phyloP scores from a whole-genome alignment of 345 rosid genomes.

The Excoecaria cochinchinensis region DNA sequence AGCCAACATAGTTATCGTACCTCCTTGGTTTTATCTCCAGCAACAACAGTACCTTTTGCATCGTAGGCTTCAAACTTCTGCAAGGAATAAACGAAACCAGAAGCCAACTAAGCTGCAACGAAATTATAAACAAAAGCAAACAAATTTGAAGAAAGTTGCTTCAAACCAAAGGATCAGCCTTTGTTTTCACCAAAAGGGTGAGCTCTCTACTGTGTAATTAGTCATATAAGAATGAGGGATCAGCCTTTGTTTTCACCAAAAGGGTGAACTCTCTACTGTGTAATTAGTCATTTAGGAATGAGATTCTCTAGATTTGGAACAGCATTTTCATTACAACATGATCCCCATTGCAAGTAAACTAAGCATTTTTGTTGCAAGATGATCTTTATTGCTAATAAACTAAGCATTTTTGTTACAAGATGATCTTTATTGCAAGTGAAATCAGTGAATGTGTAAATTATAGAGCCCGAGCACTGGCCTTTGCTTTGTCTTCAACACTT shows the following conservation, averaged over 20 bases:
- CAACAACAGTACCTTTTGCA: conserved; percentile 63
- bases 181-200: background rate
- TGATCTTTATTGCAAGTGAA: background rate
- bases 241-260: background rate
- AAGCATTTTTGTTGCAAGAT: too few species aligned
- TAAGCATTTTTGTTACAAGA: background rate
- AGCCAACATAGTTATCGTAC: conserved; percentile 29
- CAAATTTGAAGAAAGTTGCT: background rate
- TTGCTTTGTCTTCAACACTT: background rate
- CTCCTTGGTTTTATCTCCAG: conserved; percentile 87
- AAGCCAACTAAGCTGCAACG: conserved; percentile 2
- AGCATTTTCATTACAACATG: background rate
- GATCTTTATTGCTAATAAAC: too few species aligned
- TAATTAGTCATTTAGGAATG: background rate
- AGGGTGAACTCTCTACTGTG: background rate
- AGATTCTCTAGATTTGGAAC: too few species aligned
- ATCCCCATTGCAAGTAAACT: too few species aligned
- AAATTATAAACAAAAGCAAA: background rate
- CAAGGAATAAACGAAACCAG: conserved; percentile 18
- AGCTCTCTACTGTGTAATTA: background rate
- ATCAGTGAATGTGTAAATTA: background rate
- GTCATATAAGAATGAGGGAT: background rate
- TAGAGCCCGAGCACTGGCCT: background rate
- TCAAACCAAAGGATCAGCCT: background rate
- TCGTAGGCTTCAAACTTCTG: conserved; percentile 98